A percentile compares a stretch with the other conserved stretches of the same genome.
Evolutionary conservation across 2,329 filamentous ascomycete species (phyloP).

Genomic region (Anthostomella pinea): DNA sequence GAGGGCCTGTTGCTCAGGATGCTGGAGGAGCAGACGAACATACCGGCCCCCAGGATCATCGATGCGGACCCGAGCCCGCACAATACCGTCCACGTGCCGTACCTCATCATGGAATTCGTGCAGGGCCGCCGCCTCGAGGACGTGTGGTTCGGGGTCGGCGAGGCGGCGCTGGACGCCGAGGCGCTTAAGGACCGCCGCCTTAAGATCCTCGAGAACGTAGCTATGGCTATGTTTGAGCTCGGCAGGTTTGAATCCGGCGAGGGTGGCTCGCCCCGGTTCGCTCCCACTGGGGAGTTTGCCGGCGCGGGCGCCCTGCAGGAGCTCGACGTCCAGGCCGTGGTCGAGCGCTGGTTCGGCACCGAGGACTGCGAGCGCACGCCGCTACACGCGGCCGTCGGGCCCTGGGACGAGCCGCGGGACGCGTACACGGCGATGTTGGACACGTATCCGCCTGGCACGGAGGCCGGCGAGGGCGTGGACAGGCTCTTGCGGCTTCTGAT

Average conservation of each 20-base stretch:
- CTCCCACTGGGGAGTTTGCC: conserved; percentile 6
- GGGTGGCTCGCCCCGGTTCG: conserved; percentile 21
- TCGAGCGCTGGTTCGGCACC: conserved; percentile 19
- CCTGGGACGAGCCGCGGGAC: conserved; percentile 10
- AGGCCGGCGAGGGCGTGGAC: conserved; percentile 16
- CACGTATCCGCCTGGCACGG: conserved; percentile 10
- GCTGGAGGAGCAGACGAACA: conserved; percentile 14
- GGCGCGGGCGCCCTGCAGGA: conserved; percentile 13
- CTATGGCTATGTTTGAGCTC: conserved; percentile 20
- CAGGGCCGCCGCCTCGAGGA: conserved; percentile 19
- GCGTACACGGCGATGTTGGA: conserved; percentile 21
- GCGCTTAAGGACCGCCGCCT: conserved; percentile 3
- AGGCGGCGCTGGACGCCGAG: neutral
- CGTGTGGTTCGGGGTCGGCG: conserved; percentile 21
- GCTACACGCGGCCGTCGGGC: conserved; percentile 14
- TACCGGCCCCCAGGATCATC: conserved; percentile 24
- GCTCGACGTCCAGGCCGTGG: conserved; percentile 23
- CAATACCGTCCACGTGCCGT: conserved; percentile 9
- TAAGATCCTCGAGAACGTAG: conserved; percentile 17
- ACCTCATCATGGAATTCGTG: conserved; percentile 17
- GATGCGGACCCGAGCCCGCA: conserved; percentile 16
- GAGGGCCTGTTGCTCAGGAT: conserved; percentile 21
- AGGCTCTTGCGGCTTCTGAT: conserved; percentile 20
- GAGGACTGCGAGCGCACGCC: conserved; percentile 15
- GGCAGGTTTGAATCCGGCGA: conserved; percentile 17